Conservation (phyloP, 129 eudicot species). For the Chrysanthemum seticuspe region DNA sequence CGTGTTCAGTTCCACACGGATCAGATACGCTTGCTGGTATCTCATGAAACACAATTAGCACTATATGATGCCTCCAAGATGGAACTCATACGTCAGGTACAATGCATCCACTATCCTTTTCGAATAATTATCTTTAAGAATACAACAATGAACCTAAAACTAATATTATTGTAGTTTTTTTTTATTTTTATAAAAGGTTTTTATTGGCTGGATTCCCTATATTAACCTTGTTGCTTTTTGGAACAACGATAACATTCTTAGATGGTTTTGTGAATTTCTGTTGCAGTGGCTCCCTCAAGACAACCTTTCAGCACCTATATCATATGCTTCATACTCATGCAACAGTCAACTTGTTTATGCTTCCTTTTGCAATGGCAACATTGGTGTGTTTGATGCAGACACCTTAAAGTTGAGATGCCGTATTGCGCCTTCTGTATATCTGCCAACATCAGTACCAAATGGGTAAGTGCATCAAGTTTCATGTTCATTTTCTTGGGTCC, state of each 20-base stretch:
- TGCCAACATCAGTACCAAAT: conserved; percentile 49
- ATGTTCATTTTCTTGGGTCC: not conserved
- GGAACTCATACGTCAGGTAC: conserved; percentile 78
- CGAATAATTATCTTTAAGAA: not conserved
- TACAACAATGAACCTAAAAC: not conserved
- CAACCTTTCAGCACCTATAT: conserved; percentile 69
- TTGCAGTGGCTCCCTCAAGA: conserved; percentile 84
- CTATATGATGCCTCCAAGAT: conserved; percentile 76
- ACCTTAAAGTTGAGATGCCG: conserved; percentile 72
- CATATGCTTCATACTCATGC: conserved; percentile 82
- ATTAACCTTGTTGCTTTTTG: not conserved
- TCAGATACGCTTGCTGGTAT: conserved; percentile 69
- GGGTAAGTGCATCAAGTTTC: conserved; percentile 52
- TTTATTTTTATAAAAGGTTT: too few relatives aligned
- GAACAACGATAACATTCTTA: not conserved
- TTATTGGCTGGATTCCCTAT: too few relatives aligned
- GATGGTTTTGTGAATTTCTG: not conserved
- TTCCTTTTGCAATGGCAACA: conserved; percentile 69
- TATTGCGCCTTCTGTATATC: conserved; percentile 65
- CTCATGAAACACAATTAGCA: conserved; percentile 86
- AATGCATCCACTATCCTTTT: not conserved
- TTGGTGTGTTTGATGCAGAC: conserved; percentile 83
- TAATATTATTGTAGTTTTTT: not conserved
- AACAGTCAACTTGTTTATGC: conserved; percentile 75
- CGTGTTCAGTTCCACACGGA: conserved; percentile 83